Conservation (phyloP, 148 eudicot genomes). For the Polygonum maritimum region DNA sequence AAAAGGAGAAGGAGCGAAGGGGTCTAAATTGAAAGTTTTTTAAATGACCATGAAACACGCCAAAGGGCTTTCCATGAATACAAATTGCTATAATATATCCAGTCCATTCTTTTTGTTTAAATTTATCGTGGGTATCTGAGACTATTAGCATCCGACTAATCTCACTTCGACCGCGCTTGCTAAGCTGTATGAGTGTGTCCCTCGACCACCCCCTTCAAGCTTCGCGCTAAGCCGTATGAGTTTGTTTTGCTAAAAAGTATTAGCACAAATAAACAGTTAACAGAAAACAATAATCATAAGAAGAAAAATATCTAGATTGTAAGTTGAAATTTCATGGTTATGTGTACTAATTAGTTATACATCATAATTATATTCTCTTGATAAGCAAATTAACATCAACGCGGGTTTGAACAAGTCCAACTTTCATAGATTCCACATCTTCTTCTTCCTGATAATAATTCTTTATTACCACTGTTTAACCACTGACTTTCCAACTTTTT, state of each 20-base stretch:
- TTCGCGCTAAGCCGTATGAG: neutral
- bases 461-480: neutral
- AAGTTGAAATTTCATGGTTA: neutral
- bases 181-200: no score
- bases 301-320: neutral
- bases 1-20: no score
- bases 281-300: neutral
- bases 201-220: no score
- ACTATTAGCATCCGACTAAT: no score
- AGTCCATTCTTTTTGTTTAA: neutral
- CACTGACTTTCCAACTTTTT: neutral
- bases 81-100: neutral
- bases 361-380: neutral
- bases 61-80: neutral
- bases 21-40: no score
- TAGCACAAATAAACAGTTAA: neutral
- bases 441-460: neutral
- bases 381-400: neutral
- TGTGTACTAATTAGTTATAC: neutral
- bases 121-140: no score
- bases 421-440: neutral
- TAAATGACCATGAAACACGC: neutral
- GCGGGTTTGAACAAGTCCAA: conserved; percentile 9
- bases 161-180: no score
- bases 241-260: neutral